These are phyloP conservation scores for Cajanus cajan DNA, from an alignment of 306 rosid genomes.

Conservation along the genomic window DNA sequence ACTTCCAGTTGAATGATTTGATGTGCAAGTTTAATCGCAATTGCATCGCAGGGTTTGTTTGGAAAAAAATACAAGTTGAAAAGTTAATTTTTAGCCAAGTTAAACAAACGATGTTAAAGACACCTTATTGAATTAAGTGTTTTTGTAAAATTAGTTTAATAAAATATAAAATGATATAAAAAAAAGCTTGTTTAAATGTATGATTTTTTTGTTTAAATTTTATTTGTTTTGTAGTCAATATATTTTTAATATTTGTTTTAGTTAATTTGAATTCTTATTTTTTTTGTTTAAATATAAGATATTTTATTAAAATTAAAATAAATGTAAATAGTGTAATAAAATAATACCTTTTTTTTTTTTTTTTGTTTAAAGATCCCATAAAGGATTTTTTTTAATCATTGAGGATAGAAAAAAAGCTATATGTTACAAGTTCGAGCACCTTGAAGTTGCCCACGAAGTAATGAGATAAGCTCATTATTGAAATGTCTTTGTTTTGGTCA, in stretches of 20 bases:
- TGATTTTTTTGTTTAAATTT: background rate
- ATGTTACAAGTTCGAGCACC: too few species aligned
- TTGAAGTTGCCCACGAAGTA: background rate
- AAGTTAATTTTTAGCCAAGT: background rate
- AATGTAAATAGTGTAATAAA: background rate
- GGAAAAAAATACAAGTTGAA: background rate
- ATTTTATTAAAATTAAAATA: background rate
- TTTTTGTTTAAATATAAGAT: background rate
- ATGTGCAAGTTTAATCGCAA: background rate
- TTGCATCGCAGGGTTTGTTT: conserved; percentile 4
- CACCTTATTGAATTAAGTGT: background rate
- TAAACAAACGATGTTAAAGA: background rate
- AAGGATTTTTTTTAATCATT: too few species aligned
- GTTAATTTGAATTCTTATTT: background rate
- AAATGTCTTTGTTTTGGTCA: background rate
- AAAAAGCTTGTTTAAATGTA: background rate
- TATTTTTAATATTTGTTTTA: background rate
- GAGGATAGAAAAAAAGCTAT: too few species aligned
- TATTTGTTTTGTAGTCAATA: background rate
- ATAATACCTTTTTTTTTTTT: background rate
- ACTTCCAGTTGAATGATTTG: background rate
- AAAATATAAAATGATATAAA: background rate
- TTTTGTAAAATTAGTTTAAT: background rate
- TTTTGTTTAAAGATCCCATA: too few species aligned
- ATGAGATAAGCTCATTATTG: background rate